Conservation (phyloP, 75 land plant genomes). For the Picea sitchensis region DNA sequence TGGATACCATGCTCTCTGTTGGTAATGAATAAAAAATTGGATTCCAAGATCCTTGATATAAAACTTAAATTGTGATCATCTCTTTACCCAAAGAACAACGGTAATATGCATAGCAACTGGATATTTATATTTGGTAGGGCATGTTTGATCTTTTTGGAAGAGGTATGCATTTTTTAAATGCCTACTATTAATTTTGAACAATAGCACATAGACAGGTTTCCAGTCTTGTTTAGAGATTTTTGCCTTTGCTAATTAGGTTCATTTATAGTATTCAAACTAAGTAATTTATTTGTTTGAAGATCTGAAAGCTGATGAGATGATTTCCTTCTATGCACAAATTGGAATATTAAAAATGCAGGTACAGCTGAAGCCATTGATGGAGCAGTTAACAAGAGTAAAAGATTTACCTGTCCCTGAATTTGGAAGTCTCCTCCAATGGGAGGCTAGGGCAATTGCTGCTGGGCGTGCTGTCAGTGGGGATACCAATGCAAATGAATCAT, state of each 20-base stretch:
- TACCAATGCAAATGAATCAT: slow-evolving; percentile 38
- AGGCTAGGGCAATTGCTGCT: slow-evolving; percentile 68
- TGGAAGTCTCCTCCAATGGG: slow-evolving; percentile 83
- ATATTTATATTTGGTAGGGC: not conserved
- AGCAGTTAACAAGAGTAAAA: slow-evolving; percentile 73
- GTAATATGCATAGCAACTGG: not conserved
- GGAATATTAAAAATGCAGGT: slow-evolving; percentile 36
- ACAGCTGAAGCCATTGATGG: slow-evolving; percentile 78
- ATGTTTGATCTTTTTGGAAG: not conserved
- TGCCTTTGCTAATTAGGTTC: too few relatives aligned
- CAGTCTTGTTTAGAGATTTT: too few relatives aligned
- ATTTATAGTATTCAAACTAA: too few relatives aligned
- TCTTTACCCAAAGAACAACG: too few relatives aligned
- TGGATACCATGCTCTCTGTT: not conserved
- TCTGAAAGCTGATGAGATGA: too few relatives aligned
- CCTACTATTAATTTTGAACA: not conserved
- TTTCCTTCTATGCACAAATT: slow-evolving; percentile 4
- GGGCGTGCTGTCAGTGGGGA: slow-evolving; percentile 44
- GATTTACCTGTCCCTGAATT: slow-evolving; percentile 82
- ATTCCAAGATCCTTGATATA: not conserved
- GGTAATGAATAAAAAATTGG: not conserved
- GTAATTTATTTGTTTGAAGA: too few relatives aligned
- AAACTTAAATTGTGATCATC: too few relatives aligned
- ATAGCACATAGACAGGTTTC: too few relatives aligned
- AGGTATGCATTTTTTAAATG: not conserved